Evolutionary conservation across 139 green algal species (phyloP), one percentile per base, ranked within the genome.

Genomic region (Eudorina sp.): DNA sequence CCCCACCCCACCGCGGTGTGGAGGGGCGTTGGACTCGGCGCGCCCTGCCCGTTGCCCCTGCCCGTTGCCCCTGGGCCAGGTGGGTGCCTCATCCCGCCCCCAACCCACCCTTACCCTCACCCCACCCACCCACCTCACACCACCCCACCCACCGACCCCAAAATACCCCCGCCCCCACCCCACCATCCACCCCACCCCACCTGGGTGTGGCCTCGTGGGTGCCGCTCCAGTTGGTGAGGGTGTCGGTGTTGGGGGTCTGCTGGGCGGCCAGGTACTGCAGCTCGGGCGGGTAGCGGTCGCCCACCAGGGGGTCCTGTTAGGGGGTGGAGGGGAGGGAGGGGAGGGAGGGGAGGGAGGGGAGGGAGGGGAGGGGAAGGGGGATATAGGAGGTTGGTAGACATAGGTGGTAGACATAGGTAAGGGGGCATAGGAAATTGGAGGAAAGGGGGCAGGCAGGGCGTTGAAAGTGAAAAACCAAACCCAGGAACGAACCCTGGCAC

Each of bases 221-320:
- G 74, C 88, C 95, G 29, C 94, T 98, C 98, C 98, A 99, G 92
- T 99, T 99, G 45, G 66, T 92, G 40, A 95, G 48, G 2, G 53
- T 74, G 62, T 95, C 85, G 11, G 88, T 36, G 70, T 92, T 92
- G 43, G 78, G 76, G 23, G 46, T 81, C 78, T 91, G 79, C 64
- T 93, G 84, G 7, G 88, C 21, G 27, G 79, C 80, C 58, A 91
- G 72, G 74, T 93, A 92, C 53, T 88, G 84, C 79, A 92, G 73
- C 80, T 93, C 70, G 53, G 90, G 90, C 9, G 90, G 90, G 29
- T 83, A 53, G 55, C 53, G 81, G 4, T 36, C 21, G 16, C 78
- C 84, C 4, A 93, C 45, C 64, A 91, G 60, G 14, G 66, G 48
- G 25, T 93, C 90, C 82, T 88, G 64, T 4, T 11, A 18, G 21